These are phyloP conservation scores for Aspergillus taichungensis DNA, from an alignment of 495 filamentous ascomycete genomes.

Conservation along the genomic window DNA sequence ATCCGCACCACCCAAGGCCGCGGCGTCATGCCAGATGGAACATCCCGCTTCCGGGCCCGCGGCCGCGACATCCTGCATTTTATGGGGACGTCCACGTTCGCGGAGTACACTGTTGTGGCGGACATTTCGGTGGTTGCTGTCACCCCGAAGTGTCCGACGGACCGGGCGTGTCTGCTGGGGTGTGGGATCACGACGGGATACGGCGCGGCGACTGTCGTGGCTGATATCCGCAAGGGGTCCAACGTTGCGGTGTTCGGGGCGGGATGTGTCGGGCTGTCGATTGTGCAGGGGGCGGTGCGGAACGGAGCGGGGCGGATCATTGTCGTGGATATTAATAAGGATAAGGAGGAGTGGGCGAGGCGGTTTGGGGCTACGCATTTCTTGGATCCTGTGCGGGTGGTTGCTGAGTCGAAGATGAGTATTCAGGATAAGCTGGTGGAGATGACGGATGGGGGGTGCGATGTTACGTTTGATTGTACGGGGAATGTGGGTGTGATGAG, in stretches of 20 bases:
- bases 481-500: slow-evolving; percentile 96
- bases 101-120: slow-evolving; percentile 96
- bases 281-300: slow-evolving; percentile 90
- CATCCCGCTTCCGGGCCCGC: slow-evolving; percentile 87
- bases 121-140: slow-evolving; percentile 97
- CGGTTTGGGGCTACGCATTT: slow-evolving; percentile 98
- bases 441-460: slow-evolving; percentile 97
- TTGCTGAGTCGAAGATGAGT: slow-evolving; percentile 46
- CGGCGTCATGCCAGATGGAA: slow-evolving; percentile 97
- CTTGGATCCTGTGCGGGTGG: slow-evolving; percentile 80
- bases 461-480: slow-evolving; percentile 99
- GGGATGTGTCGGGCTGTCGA: slow-evolving; percentile 88
- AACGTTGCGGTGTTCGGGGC: slow-evolving; percentile 94
- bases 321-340: slow-evolving; percentile 87
- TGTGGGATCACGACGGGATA: slow-evolving; percentile 99
- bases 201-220: slow-evolving; percentile 88
- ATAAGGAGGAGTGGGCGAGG: slow-evolving; percentile 81
- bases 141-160: slow-evolving; percentile 81
- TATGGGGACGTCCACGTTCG: slow-evolving; percentile 98
- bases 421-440: slow-evolving; percentile 85
- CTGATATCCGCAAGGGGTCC: slow-evolving; percentile 81
- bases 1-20: slow-evolving; percentile 93
- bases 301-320: slow-evolving; percentile 85
- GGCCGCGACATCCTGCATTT: slow-evolving; percentile 94
- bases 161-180: slow-evolving; percentile 88